Evolutionary conservation across 129 eudicot genomes (phyloP).

Genomic region (Gnaphalium uliginosum): DNA sequence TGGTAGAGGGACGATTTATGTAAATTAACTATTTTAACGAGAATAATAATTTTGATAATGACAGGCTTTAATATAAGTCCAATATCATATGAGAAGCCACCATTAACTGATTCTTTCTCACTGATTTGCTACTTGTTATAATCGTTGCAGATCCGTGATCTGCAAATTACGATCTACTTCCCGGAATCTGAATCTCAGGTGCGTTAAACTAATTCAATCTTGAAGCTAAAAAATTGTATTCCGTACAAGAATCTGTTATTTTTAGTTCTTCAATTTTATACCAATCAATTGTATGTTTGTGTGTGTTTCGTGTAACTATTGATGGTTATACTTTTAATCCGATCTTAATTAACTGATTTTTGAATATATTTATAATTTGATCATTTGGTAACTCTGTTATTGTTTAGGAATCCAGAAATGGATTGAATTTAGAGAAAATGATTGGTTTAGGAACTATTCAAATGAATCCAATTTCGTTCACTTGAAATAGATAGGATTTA

Average conservation of each 20-base stretch:
- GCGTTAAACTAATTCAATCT: constrained; percentile 1
- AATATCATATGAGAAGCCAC: constrained; percentile 22
- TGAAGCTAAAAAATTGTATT: neutral
- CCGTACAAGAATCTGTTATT: neutral
- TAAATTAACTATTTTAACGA: neutral
- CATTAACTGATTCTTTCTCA: constrained; percentile 3
- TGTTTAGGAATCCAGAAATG: neutral
- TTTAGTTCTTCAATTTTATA: neutral
- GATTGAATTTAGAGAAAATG: neutral
- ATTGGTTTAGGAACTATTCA: neutral
- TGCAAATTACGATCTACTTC: constrained; percentile 22
- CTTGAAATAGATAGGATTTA: neutral
- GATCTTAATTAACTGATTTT: constrained; percentile 18
- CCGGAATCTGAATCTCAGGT: constrained; percentile 23
- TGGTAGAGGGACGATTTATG: constrained; percentile 18
- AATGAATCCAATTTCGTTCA: neutral
- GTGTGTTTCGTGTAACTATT: neutral
- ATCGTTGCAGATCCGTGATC: constrained; percentile 27
- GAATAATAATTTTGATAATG: constrained; percentile 26
- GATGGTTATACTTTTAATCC: neutral
- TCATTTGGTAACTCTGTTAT: neutral
- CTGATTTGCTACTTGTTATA: constrained; percentile 2
- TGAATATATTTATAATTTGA: neutral
- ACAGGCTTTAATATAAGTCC: constrained; percentile 31
- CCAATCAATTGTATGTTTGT: constrained; percentile 7